Base-by-base conservation (phyloP, 495 filamentous ascomycete species). In the Bacidia rubella region DNA sequence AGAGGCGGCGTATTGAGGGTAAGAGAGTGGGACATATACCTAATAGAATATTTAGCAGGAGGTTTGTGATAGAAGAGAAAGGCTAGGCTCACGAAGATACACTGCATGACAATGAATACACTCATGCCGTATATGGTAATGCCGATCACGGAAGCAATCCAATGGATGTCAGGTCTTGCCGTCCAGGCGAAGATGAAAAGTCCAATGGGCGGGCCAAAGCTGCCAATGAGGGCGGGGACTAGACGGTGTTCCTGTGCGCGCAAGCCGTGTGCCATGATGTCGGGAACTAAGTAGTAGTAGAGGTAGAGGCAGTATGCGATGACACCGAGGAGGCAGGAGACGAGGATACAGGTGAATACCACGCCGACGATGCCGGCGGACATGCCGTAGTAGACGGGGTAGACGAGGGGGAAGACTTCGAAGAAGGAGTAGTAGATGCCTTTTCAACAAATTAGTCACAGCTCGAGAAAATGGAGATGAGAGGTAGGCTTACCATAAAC, bases 401-500 rank as follows among this genome's bases (percentile, higher is more conserved):
- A 86, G 47, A 86, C 80, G n/a, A 86, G 65, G 2, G 82, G 81
- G 69, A 86, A 85, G 56, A 76, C 79, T 61, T 85, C 82, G 70
- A 82, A 81, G 69, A 81, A 82, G 47, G 66, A 71, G 62, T 81
- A 82, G 62, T 75, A 81, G 62, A 80, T 81, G 11, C 69, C 29
- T 35, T 5, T 7, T 7, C 7, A 35, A 5, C 5, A 7, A 5
- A 15, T 35, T 35, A 35, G 29, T 7, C 29, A 35, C 29, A 7
- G 29, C 15, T 15, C 15, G 15, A 35, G 29, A 35, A 7, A 7
- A 5, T 35, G 29, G 15, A 15, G 29, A 35, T 35, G 15, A 15
- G 29, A 35, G 29, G 29, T 15, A 35, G 15, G 29, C 29, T 35
- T 35, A 35, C 29, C 75, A 63, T 82, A 81, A 26, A 77, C 70